Base-by-base conservation (phyloP, 2,329 filamentous ascomycete genomes). In the Fusarium subtropicale region DNA sequence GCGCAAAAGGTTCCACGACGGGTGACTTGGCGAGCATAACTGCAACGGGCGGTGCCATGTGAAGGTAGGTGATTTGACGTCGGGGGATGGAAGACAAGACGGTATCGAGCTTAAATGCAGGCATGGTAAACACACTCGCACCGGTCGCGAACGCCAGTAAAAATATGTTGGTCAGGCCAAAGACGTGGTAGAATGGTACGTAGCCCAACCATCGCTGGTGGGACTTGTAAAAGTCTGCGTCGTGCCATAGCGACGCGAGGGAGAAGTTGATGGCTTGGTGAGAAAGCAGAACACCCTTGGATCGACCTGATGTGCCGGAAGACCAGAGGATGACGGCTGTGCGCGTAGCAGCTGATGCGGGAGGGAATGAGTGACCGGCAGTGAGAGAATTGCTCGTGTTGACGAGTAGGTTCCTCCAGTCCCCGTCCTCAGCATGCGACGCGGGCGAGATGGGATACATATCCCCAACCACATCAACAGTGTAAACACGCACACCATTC, bases 261-360 rank as follows among this genome's bases (percentile, higher is more conserved):
- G 89, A 83, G 64, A 91, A 85, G 77, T 90, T 81, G 60, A 83
- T 88, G 61, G 92, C 91, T 60, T 82, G 81, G 76, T 94, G 91
- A 3, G 88, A 88, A 55, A 93, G 88, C 73, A 91, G 85, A 2
- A 93, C 91, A 38, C 91, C 91, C 76, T 94, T 94, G 15, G 91
- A 91, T 1, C 90, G 82, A 2, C 92, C 92, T 0, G 92, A 94
- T 0, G 90, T 92, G 15, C 91, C 86, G 1, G 85, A 88, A 0
- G 81, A 82, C 81, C 81, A 83, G 53, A 83, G 76, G 48, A 83
- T 81, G 2, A 82, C 71, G 41, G 80, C 81, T 4, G 87, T 90
- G 75, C 92, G 92, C 70, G 90, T 90, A 7, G 44, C 18, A 1
- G 76, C 67, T 15, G 71, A 76, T 26, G 68, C 61, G 12, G 71